phyloP scores from a whole-genome alignment of 1,139 yeast genomes.

The Eremothecium cymbalariae region DNA sequence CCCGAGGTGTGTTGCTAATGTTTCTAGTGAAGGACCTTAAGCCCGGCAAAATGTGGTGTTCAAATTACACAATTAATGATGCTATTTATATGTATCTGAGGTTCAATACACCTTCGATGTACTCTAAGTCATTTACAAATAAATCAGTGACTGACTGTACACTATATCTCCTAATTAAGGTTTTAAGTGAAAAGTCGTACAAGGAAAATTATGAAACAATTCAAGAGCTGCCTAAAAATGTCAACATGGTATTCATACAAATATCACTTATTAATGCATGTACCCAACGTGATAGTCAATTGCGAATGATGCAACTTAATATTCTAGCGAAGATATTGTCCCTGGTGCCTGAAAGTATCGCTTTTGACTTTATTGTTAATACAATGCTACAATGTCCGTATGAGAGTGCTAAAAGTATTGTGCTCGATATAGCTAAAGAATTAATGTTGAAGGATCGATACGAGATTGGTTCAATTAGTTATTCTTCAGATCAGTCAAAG shows the following conservation, averaged over 20 bases:
- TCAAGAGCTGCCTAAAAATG: constrained; percentile 24
- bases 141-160: constrained; percentile 36
- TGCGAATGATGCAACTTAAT: constrained; percentile 35
- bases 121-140: constrained; percentile 22
- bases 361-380: constrained; percentile 57
- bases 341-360: constrained; percentile 45
- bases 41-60: constrained; percentile 11
- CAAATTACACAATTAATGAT: constrained; percentile 19
- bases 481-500: too few relatives aligned
- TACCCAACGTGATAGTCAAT: constrained; percentile 24
- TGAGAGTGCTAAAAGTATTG: constrained; percentile 47
- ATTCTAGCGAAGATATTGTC: constrained; percentile 50
- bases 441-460: constrained; percentile 37
- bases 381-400: constrained; percentile 64
- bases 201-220: constrained; percentile 24
- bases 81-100: constrained; percentile 31
- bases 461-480: too few relatives aligned
- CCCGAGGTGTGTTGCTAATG: constrained; percentile 30
- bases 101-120: constrained; percentile 33
- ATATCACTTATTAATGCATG: constrained; percentile 36
- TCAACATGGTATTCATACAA: constrained; percentile 41
- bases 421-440: constrained; percentile 62
- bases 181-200: constrained; percentile 31
- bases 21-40: constrained; percentile 27
- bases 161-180: constrained; percentile 39